Percentiles rank a stretch among this genome's conserved stretches.
These are phyloP conservation scores for Entomortierella lignicola DNA, from an alignment of 192 early-diverging fungal genomes.

Conservation along the genomic window DNA sequence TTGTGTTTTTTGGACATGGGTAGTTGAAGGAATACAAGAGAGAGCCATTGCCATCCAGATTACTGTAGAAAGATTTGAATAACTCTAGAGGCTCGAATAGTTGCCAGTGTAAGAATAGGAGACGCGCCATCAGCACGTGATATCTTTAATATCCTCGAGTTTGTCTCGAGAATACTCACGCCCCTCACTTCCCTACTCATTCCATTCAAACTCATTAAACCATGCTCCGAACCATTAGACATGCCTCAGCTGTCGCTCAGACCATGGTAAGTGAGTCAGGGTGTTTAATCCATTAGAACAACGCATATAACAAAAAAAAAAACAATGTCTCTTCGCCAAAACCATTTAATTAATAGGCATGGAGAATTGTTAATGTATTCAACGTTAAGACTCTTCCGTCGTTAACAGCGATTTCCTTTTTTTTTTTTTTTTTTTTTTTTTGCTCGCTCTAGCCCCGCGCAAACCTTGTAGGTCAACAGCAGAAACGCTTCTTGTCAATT, in stretches of 20 bases:
- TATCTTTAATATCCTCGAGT: background rate
- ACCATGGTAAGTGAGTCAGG: constrained; percentile 53
- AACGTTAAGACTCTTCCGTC: too few species aligned
- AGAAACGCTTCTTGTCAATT: constrained; percentile 92
- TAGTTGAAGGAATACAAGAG: too few species aligned
- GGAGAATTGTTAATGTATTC: too few species aligned
- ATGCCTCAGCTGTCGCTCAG: constrained; percentile 35
- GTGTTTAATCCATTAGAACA: too few species aligned
- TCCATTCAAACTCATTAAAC: constrained; percentile 5
- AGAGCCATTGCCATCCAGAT: too few species aligned
- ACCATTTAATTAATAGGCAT: too few species aligned
- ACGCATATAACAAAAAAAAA: too few species aligned
- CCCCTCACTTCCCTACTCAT: constrained; percentile 13
- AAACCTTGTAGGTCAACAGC: constrained; percentile 55
- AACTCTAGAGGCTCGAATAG: too few species aligned
- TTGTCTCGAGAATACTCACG: background rate
- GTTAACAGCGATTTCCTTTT: background rate
- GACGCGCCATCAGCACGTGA: background rate
- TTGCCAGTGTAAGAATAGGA: too few species aligned
- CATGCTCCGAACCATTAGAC: constrained; percentile 44
- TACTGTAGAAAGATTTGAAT: too few species aligned
- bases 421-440: background rate
- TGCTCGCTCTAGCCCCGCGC: constrained; percentile 25
- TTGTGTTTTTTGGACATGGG: too few species aligned
- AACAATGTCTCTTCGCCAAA: too few species aligned